These are phyloP conservation scores for Amylocarpus encephaloides DNA, from an alignment of 2,329 filamentous ascomycete genomes.

Conservation along the genomic window DNA sequence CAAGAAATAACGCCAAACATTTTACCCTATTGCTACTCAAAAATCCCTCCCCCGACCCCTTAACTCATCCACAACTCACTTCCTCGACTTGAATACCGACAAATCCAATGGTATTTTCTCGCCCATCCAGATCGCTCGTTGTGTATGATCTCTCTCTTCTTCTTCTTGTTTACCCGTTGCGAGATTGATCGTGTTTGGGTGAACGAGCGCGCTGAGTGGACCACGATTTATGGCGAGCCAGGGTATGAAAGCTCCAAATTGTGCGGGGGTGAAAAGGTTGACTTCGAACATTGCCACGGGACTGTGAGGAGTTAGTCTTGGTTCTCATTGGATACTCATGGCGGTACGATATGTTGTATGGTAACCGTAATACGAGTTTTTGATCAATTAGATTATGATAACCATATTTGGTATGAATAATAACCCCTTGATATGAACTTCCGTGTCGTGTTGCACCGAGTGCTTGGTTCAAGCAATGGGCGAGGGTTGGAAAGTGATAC, in stretches of 20 bases:
- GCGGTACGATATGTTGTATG: no score
- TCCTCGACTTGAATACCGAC: constrained; percentile 14
- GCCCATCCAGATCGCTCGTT: constrained; percentile 68
- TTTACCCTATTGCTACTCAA: no score
- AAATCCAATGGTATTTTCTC: constrained; percentile 57
- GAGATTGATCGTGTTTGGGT: constrained; percentile 71
- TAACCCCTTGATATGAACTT: no score
- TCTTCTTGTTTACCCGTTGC: constrained; percentile 34
- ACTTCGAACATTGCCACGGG: constrained; percentile 88
- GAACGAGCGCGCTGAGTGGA: constrained; percentile 69
- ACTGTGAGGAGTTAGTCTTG: constrained; percentile 8
- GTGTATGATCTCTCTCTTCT: constrained; percentile 40
- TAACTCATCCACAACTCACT: not conserved
- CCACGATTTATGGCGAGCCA: constrained; percentile 82
- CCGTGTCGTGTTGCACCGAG: no score
- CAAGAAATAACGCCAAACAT: no score
- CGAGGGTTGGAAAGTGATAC: not conserved
- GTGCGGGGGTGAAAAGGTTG: constrained; percentile 75
- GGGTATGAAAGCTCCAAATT: constrained; percentile 83
- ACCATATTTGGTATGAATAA: no score
- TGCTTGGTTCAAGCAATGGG: no score
- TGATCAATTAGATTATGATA: no score
- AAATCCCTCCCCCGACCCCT: not conserved
- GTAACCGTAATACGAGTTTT: no score
- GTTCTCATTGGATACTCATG: not conserved